Conservation (phyloP, 2,329 filamentous ascomycete species). For the Chaetomium globosum region DNA sequence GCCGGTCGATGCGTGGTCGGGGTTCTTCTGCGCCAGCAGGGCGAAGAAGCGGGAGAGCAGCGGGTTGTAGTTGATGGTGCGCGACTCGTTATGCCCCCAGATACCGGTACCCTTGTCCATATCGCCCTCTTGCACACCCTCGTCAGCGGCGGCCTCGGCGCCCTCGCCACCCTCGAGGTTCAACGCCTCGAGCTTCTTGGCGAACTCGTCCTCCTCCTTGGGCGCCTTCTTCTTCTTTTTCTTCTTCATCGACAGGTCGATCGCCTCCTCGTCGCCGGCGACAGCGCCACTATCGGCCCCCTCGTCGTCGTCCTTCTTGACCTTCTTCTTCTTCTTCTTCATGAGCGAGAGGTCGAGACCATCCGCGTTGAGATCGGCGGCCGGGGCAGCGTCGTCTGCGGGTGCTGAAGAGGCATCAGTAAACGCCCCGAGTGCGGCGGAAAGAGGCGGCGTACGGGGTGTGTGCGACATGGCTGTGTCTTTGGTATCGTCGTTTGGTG, state of each 20-base stretch:
- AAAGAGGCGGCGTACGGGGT: slow-evolving; percentile 64
- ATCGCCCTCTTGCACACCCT: slow-evolving; percentile 68
- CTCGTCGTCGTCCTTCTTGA: slow-evolving; percentile 49
- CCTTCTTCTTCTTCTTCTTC: slow-evolving; percentile 84
- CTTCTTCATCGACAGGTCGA: slow-evolving; percentile 59
- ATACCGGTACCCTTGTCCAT: slow-evolving; percentile 86
- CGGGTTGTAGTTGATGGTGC: slow-evolving; percentile 78
- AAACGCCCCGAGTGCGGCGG: slow-evolving; percentile 58
- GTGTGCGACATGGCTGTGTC: slow-evolving; percentile 80
- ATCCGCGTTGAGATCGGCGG: slow-evolving; percentile 58
- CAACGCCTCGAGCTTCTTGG: slow-evolving; percentile 40
- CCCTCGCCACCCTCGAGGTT: slow-evolving; percentile 61
- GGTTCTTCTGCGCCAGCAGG: slow-evolving; percentile 92
- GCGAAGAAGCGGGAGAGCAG: slow-evolving; percentile 92
- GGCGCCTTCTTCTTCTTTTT: slow-evolving; percentile 79
- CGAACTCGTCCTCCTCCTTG: slow-evolving; percentile 47
- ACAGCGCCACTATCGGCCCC: slow-evolving; percentile 53
- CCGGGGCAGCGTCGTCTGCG: slow-evolving; percentile 55
- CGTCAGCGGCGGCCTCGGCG: slow-evolving; percentile 50
- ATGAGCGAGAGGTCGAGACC: slow-evolving; percentile 55
- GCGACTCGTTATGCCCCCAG: slow-evolving; percentile 80
- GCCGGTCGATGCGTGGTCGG: slow-evolving; percentile 86
- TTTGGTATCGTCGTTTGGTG: slow-evolving; percentile 71
- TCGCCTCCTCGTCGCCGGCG: slow-evolving; percentile 53
- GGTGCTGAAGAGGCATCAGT: slow-evolving; percentile 54